These are phyloP conservation scores for Rubus parviflorus DNA, from an alignment of 306 rosid species.

Conservation along the genomic window DNA sequence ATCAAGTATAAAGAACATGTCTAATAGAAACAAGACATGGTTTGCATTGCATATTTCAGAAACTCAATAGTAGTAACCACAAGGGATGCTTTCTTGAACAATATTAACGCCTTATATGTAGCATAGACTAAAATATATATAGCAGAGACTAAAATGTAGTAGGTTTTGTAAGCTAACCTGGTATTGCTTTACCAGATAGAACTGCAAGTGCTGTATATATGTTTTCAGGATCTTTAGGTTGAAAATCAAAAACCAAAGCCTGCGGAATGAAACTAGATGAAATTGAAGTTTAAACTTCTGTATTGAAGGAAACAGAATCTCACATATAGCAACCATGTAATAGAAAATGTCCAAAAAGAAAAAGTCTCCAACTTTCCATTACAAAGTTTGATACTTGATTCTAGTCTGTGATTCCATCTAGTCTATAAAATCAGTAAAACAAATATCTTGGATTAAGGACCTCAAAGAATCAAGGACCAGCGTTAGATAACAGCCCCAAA, in stretches of 20 bases:
- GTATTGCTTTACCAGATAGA: constrained; percentile 66
- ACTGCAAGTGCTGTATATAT: constrained; percentile 66
- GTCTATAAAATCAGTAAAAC: neutral
- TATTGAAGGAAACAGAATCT: constrained; percentile 7
- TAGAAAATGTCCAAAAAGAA: neutral
- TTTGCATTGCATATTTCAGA: neutral
- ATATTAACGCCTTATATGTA: neutral
- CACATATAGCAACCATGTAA: neutral
- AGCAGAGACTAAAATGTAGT: neutral
- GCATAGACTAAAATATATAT: neutral
- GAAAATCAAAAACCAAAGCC: constrained; percentile 90
- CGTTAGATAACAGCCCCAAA: neutral
- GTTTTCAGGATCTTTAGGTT: constrained; percentile 91
- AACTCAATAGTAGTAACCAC: neutral
- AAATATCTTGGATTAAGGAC: neutral
- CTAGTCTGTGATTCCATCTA: neutral
- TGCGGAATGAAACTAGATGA: constrained; percentile 31
- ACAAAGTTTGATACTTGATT: neutral
- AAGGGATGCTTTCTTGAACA: neutral
- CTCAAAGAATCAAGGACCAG: neutral
- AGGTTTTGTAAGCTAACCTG: constrained; percentile 43
- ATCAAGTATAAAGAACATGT: neutral
- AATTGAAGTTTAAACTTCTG: constrained; percentile 15
- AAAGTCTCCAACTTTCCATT: neutral
- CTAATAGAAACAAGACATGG: neutral